These are phyloP conservation scores for Calonectria crousiana DNA, from an alignment of 2,329 filamentous ascomycete genomes.

Conservation along the genomic window DNA sequence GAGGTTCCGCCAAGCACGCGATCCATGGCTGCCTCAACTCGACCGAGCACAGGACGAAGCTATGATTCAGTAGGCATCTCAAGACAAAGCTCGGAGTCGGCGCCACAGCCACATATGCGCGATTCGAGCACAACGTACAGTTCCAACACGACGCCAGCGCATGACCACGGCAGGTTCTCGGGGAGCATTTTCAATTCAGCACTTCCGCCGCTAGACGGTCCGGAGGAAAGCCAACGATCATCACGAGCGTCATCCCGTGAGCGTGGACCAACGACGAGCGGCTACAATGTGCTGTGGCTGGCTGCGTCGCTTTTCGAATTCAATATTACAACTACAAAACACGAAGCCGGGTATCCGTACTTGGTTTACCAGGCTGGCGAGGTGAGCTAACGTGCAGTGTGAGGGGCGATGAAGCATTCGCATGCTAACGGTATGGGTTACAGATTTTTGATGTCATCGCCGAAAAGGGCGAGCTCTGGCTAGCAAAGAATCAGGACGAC, in stretches of 20 bases:
- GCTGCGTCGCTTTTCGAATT: constrained; percentile 97
- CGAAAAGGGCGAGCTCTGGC: constrained; percentile 97
- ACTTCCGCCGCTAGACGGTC: constrained; percentile 80
- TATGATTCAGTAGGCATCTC: constrained; percentile 65
- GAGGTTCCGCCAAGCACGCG: constrained; percentile 65
- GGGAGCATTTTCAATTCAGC: constrained; percentile 85
- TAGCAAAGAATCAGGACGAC: constrained; percentile 98
- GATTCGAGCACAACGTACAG: constrained; percentile 69
- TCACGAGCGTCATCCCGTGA: constrained; percentile 73
- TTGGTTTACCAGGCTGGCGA: constrained; percentile 95
- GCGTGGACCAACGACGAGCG: constrained; percentile 63
- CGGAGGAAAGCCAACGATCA: constrained; percentile 64
- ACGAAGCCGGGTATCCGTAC: constrained; percentile 95
- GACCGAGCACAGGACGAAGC: constrained; percentile 72
- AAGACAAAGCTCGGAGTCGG: constrained; percentile 66
- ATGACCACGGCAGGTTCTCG: constrained; percentile 71
- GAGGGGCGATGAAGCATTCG: background rate
- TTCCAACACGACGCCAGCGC: constrained; percentile 59
- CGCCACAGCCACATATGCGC: constrained; percentile 55
- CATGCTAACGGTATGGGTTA: constrained; percentile 1
- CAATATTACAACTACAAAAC: constrained; percentile 91
- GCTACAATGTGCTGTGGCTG: constrained; percentile 85
- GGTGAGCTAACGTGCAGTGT: constrained; percentile 59
- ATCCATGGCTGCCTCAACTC: constrained; percentile 59
- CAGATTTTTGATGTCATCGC: constrained; percentile 92